Conservation (phyloP, 768 basidiomycete species). For the Kwoniella dejecticola region DNA sequence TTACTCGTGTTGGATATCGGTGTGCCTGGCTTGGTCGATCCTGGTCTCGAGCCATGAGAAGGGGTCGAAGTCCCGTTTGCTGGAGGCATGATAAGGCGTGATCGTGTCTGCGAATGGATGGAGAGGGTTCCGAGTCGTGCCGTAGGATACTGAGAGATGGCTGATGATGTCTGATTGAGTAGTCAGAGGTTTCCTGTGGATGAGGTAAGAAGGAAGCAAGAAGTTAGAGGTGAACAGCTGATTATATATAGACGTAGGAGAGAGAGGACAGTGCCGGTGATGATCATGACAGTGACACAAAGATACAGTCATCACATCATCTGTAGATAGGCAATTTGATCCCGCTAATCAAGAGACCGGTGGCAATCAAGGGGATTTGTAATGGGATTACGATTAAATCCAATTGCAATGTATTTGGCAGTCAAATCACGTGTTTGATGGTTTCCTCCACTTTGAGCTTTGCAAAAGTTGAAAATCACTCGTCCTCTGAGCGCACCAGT, state of each 20-base stretch:
- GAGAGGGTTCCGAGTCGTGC: no score
- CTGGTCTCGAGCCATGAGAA: conserved; percentile 34
- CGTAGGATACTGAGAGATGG: no score
- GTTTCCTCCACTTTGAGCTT: neutral
- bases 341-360: no score
- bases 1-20: conserved; percentile 33
- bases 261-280: neutral
- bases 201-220: no score
- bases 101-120: conserved; percentile 3
- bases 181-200: no score
- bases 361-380: no score
- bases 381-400: neutral
- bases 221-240: no score
- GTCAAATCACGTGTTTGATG: neutral
- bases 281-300: neutral
- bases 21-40: conserved; percentile 42
- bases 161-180: no score
- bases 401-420: neutral
- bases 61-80: conserved; percentile 12
- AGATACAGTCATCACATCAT: neutral
- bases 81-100: conserved; percentile 10
- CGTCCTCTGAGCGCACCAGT: no score
- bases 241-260: no score
- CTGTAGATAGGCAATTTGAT: no score
- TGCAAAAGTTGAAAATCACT: conserved; percentile 1